Base-by-base conservation (phyloP, 345 rosid species). In the Populus davidiana region DNA sequence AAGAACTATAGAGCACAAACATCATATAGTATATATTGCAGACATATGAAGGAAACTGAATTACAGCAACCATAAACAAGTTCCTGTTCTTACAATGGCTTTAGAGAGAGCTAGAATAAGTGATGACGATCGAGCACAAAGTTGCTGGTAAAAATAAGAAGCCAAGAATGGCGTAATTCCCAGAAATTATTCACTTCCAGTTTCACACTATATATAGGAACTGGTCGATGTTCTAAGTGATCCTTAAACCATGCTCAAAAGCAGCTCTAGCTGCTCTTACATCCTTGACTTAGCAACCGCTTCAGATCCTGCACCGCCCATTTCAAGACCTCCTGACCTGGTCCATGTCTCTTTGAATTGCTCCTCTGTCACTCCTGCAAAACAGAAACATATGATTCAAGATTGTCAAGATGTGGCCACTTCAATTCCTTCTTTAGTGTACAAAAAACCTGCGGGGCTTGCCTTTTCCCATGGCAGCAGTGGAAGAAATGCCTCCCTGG, bases 401-500 rank as follows among this genome's bases (percentile, higher is more conserved):
- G 18, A 39, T 1, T 64, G 3, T 47, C 38, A 47, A 13, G 27
- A 2, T n/a, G 8, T 44, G 6, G 5, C n/a, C 12, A 49, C 18
- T 44, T 44, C 16, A 31, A 31, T 8, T 35, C 23, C 13, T 18
- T 18, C 11, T 67, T 67, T 18, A 35, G 13, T 67, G 44, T 8
- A 35, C 20, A 43, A 69, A 64, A 52, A 25, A 3, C 6, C 23
- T 47, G 39, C 1, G 1, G n/a, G 31, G 38, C 80, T 83, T 89
- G 84, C 98, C 99, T 91, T 92, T 94, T 80, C 94, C 97, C 99
- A 96, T 94, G 33, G 98, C 99, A 61, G 98, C 96, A 65, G 98
- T 94, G 76, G 99, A 94, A 62, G 98, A 90, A 44, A 94, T 92
- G 69, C 99, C 99, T 75, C 99, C 97, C 84, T 94, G 97, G 62